Evolutionary conservation across 208 protist species (phyloP).

Genomic region (Zelonia costaricensis): DNA sequence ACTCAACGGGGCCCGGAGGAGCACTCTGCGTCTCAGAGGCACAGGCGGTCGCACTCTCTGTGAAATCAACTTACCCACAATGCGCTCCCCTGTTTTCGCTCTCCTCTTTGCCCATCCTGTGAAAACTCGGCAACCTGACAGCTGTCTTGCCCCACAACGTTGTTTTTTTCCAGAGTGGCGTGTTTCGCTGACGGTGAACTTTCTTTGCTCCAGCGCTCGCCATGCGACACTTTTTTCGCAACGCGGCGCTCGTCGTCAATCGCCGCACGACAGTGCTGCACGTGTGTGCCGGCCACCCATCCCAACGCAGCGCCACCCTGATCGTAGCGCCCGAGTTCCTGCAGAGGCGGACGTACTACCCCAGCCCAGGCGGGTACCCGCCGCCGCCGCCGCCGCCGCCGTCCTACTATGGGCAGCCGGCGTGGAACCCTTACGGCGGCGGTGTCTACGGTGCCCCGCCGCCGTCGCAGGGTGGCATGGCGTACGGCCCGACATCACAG

Average conservation of each 20-base stretch:
- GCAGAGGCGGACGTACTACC: constrained; percentile 36
- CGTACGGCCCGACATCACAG: constrained; percentile 7
- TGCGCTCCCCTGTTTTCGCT: no score
- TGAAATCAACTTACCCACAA: no score
- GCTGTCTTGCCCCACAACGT: no score
- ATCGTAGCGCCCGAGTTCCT: constrained; percentile 29
- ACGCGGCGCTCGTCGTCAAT: constrained; percentile 16
- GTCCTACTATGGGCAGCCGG: constrained; percentile 22
- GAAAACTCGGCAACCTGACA: no score
- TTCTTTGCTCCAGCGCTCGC: background rate
- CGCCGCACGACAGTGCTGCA: constrained; percentile 20
- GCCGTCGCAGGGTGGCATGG: constrained; percentile 20
- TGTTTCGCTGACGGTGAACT: no score
- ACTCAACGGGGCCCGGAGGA: no score
- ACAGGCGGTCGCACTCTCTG: no score
- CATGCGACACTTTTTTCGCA: constrained; percentile 21
- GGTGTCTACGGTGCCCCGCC: constrained; percentile 12
- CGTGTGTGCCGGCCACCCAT: constrained; percentile 2
- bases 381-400: constrained; percentile 43
- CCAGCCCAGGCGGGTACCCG: constrained; percentile 33
- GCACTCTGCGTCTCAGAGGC: no score
- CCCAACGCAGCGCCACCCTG: constrained; percentile 13
- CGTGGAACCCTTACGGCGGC: constrained; percentile 20
- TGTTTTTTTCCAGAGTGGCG: no score
- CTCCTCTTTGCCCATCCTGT: no score